Conservation (phyloP, 2,329 filamentous ascomycete genomes). For the Cladosporium cucumerinum region DNA sequence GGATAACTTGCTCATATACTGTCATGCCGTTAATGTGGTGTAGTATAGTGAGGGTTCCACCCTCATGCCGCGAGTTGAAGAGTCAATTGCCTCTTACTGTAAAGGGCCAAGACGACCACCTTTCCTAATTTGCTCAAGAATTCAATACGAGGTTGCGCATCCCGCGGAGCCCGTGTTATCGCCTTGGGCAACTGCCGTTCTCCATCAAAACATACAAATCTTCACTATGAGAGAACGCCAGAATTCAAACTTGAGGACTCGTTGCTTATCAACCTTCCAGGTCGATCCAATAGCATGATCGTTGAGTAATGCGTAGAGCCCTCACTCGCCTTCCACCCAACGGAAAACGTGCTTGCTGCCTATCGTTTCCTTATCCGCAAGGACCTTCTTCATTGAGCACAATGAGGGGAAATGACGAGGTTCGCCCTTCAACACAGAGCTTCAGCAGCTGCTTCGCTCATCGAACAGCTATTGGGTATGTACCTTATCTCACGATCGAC, state of each 20-base stretch:
- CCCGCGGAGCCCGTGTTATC: background rate
- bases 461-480: background rate
- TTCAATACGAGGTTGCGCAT: background rate
- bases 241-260: background rate
- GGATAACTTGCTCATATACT: background rate
- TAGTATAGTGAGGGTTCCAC: background rate
- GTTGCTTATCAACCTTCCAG: background rate
- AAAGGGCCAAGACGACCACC: background rate
- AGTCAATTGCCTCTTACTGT: background rate
- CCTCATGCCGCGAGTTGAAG: background rate
- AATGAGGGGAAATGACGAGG: background rate
- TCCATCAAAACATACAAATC: background rate
- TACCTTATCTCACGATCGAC: background rate
- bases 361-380: background rate
- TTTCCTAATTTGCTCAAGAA: background rate
- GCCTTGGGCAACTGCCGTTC: background rate
- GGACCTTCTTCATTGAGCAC: background rate
- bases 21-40: background rate
- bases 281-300: background rate
- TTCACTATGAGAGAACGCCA: background rate
- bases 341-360: background rate
- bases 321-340: background rate
- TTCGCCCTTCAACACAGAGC: background rate
- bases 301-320: background rate
- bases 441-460: background rate